Evolutionary conservation across 805 yeast species (phyloP).

Genomic region (Tetrapisispora pingtungensis): DNA sequence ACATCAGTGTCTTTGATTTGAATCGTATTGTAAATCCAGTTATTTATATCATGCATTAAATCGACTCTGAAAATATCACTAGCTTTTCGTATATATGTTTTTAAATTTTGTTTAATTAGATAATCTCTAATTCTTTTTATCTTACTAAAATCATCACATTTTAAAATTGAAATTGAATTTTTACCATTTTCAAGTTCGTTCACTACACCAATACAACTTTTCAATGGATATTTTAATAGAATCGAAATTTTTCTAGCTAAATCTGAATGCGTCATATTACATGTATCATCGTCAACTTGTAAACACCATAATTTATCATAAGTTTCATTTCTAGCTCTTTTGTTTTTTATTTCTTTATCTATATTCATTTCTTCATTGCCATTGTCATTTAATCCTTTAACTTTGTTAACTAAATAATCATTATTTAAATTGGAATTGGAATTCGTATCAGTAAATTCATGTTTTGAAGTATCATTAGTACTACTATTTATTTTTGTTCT

Average conservation of each 20-base stretch:
- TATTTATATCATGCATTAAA: conserved; percentile 17
- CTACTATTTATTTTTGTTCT: background rate
- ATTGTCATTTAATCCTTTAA: background rate
- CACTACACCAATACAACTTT: conserved; percentile 18
- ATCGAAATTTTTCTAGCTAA: conserved; percentile 16
- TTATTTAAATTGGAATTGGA: background rate
- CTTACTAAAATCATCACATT: conserved; percentile 11
- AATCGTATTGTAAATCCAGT: conserved; percentile 16
- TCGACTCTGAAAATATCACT: conserved; percentile 19
- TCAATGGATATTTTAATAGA: conserved; percentile 18
- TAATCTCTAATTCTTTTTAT: conserved; percentile 11
- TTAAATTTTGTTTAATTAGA: conserved; percentile 17
- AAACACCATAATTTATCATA: conserved; percentile 14
- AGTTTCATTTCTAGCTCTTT: background rate
- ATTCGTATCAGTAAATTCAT: background rate
- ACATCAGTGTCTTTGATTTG: conserved; percentile 5
- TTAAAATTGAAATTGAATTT: conserved; percentile 15
- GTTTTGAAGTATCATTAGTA: background rate
- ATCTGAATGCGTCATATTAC: conserved; percentile 19
- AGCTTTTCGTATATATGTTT: conserved; percentile 13
- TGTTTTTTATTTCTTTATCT: background rate
- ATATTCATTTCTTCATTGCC: no score
- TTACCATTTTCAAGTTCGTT: conserved; percentile 11
- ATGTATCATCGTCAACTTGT: conserved; percentile 22
- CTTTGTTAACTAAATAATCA: background rate